These are phyloP conservation scores for Rhododendron kiyosumense DNA, from an alignment of 148 eudicot genomes.

Conservation along the genomic window DNA sequence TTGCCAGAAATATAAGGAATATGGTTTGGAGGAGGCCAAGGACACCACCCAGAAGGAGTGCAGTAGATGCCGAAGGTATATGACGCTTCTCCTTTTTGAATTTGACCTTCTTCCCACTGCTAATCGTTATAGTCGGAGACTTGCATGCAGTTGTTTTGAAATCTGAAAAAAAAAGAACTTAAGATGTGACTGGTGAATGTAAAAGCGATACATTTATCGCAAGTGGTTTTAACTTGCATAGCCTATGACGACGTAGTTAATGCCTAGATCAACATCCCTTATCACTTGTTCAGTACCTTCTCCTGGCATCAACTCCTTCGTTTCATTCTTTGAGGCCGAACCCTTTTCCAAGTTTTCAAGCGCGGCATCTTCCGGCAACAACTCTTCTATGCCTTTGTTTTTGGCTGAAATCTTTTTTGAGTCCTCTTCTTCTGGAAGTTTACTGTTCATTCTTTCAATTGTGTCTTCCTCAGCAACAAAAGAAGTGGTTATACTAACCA, in stretches of 20 bases:
- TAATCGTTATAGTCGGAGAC: constrained; percentile 1
- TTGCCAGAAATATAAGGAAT: constrained; percentile 56
- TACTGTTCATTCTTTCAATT: constrained; percentile 18
- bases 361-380: constrained; percentile 19
- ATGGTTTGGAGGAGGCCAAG: constrained; percentile 75
- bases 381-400: constrained; percentile 13
- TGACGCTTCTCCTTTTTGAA: constrained; percentile 29
- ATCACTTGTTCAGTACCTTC: constrained; percentile 16
- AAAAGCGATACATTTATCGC: neutral
- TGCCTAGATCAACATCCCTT: neutral
- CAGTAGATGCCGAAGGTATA: constrained; percentile 96
- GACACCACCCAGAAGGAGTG: constrained; percentile 56
- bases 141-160: constrained; percentile 19
- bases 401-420: constrained; percentile 23
- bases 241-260: neutral
- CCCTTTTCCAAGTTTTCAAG: constrained; percentile 41
- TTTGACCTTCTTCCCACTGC: constrained; percentile 12
- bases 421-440: constrained; percentile 13
- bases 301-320: constrained; percentile 15
- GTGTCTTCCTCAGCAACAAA: constrained; percentile 93
- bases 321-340: constrained; percentile 10
- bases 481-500: constrained; percentile 91
- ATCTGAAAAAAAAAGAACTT: constrained; percentile 15
- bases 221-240: neutral
- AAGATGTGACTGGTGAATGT: neutral